Conservation (phyloP, 768 basidiomycete species). For the Calocybe indica region DNA sequence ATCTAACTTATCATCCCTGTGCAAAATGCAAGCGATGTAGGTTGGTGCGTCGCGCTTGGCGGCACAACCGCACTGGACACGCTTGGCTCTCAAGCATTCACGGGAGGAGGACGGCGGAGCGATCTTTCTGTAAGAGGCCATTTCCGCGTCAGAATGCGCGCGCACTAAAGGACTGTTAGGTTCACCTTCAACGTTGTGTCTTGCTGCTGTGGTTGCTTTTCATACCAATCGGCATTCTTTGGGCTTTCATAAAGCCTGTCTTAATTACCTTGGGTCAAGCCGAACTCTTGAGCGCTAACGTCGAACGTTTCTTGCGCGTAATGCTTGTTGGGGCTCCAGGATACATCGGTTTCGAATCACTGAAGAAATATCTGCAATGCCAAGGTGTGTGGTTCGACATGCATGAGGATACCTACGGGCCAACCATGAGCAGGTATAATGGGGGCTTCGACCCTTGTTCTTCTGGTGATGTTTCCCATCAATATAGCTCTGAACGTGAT, state of each 20-base stretch:
- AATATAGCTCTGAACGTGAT: conserved; percentile 55
- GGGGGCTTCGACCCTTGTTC: conserved; percentile 61
- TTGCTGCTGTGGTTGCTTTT: conserved; percentile 58
- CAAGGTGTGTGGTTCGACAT: conserved; percentile 43
- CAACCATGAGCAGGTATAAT: conserved; percentile 52
- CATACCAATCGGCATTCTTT: conserved; percentile 55
- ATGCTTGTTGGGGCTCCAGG: conserved; percentile 63
- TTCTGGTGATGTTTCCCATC: conserved; percentile 58
- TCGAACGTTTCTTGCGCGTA: conserved; percentile 60
- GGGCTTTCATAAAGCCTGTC: conserved; percentile 61
- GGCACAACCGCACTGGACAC: conserved; percentile 79
- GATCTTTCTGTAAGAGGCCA: conserved; percentile 46
- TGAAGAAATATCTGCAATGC: conserved; percentile 78
- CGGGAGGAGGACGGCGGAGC: conserved; percentile 50
- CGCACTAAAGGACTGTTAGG: too few relatives aligned
- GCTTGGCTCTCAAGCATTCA: conserved; percentile 72
- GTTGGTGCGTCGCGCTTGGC: conserved; percentile 73
- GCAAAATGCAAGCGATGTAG: conserved; percentile 43
- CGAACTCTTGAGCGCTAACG: conserved; percentile 46
- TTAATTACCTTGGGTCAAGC: conserved; percentile 62
- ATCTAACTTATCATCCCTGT: conserved; percentile 21
- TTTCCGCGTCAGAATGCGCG: too few relatives aligned
- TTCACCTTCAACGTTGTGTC: conserved; percentile 64
- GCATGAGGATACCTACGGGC: neutral
- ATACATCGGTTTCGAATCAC: conserved; percentile 69